Evolutionary conservation across 192 early-diverging fungal genomes (phyloP).

Genomic region (Cetraspora pellucida): DNA sequence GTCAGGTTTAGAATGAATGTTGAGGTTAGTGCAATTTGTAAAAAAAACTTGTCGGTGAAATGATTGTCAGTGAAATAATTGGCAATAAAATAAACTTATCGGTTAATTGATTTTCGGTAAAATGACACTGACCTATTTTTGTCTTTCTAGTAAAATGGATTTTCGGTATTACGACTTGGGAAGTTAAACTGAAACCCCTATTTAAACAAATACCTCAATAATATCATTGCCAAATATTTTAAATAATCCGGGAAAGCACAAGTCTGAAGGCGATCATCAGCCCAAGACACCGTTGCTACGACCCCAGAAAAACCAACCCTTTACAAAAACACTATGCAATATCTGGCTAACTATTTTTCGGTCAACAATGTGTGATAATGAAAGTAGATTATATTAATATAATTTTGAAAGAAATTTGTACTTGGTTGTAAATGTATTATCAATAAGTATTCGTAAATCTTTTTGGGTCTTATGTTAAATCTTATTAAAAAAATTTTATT

Average conservation of each 20-base stretch:
- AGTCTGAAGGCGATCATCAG: neutral
- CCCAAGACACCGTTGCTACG: neutral
- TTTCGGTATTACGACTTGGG: too few species aligned
- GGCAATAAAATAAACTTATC: too few species aligned
- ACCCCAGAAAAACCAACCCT: slow-evolving; percentile 26
- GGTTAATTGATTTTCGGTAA: too few species aligned
- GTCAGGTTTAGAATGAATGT: too few species aligned
- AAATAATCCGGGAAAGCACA: neutral
- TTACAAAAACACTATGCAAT: neutral
- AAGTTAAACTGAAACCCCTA: too few species aligned
- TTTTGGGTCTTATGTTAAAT: neutral
- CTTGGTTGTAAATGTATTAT: slow-evolving; percentile 25
- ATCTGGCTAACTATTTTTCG: slow-evolving; percentile 22
- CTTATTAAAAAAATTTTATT: slow-evolving; percentile 1
- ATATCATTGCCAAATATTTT: too few species aligned
- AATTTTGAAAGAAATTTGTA: slow-evolving; percentile 5
- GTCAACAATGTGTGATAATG: slow-evolving; percentile 24
- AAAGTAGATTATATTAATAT: neutral
- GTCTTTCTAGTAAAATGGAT: too few species aligned
- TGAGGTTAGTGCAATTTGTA: too few species aligned
- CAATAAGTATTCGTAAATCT: slow-evolving; percentile 21
- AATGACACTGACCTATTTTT: too few species aligned
- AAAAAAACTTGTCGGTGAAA: too few species aligned
- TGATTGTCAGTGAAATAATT: too few species aligned
- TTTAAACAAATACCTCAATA: neutral